Evolutionary conservation across 2,329 filamentous ascomycete species (phyloP), one percentile per base, ranked within the genome.

Genomic region (Onygenales sp.): DNA sequence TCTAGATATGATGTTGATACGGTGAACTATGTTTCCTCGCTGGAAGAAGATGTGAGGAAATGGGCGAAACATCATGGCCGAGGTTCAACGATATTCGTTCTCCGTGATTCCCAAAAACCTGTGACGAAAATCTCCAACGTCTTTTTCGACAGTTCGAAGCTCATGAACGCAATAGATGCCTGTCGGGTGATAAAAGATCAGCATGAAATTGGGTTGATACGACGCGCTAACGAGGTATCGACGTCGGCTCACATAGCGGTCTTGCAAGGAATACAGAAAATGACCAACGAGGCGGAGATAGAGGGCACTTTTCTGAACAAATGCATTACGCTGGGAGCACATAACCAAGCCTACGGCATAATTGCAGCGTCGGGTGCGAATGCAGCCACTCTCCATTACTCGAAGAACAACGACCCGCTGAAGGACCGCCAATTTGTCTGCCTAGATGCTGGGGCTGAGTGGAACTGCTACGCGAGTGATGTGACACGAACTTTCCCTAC

Each of bases 401-500:
- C 89, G 27, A 81, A 85, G 64, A 95, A 95, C 67, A 77, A 90
- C 59, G 78, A 85, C 63, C 77, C 83, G 0, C 72, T 92, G 37
- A 71, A 73, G 0, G 82, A 82, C 43, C 90, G 92, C 71, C 81
- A 88, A 52, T 85, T 94, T 62, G 71, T 96, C 51, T 79, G 95
- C 54, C 73, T 96, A 17, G 92, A 97, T 65, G 91, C 89, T 2
- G 92, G 89, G 21, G 84, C 79, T 33, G 87, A 90, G 69, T 88
- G 81, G 78, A 68, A 80, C 52, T 86, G 83, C 69, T 90, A 91
- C 62, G 84, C 84, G 37, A 79, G 85, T 34, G 81, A 85, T 58
- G 77, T 92, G 74, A 96, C 91, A 1, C 82, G 92, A 49, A 92
- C 88, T 0, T 95, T 95, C 65, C 92, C 92, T 2, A 83, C 95